Evolutionary conservation across 495 filamentous ascomycete genomes (phyloP), one percentile per base, ranked within the genome.

Genomic region (Penicillium herquei): DNA sequence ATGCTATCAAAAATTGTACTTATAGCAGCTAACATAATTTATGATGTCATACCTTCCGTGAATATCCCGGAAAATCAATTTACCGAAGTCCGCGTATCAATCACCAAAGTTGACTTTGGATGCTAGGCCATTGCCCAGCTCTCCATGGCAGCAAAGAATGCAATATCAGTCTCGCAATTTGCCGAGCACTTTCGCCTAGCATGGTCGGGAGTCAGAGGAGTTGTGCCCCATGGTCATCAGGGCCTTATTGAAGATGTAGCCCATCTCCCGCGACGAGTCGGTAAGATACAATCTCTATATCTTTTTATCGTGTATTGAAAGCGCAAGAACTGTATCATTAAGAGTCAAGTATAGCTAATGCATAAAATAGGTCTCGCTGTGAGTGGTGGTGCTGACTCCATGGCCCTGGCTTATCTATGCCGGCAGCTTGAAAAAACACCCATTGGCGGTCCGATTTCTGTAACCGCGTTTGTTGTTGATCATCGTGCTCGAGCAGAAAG

Each of bases 301-400:
- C 16, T 26, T 31, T 51, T 6, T 10, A 32, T 56, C 53, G 0
- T 40, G n/a, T 31, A 9, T 17, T 17, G 14, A 12, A 34, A 26
- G 21, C 21, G 21, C 3, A 10, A 17, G 9, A 49, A 48, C 13
- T 41, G 10, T 21, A 41, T 39, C 12, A 32, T 41, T 13, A 26
- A 40, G 14, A 8, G 6, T 3, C 0, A 13, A 45, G 30, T 26
- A 52, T 51, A 10, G 37, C 52, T 58, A 13, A 58, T 37, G 49
- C 17, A 52, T 43, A 56, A 39, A 12, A 1, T 59, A 95, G 93
- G 82, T 52, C 73, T 97, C 30, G 93, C 93, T 10, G 74, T 98
- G 44, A 97, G 93, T 67, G 94, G 94, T 7, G 94, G 94, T 13
- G 88, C 94, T 12, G 94, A 98, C 64, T 98, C 94, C 5, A 98